phyloP scores from a whole-genome alignment of 192 early-diverging fungal species.

The Kappamyces sp. region DNA sequence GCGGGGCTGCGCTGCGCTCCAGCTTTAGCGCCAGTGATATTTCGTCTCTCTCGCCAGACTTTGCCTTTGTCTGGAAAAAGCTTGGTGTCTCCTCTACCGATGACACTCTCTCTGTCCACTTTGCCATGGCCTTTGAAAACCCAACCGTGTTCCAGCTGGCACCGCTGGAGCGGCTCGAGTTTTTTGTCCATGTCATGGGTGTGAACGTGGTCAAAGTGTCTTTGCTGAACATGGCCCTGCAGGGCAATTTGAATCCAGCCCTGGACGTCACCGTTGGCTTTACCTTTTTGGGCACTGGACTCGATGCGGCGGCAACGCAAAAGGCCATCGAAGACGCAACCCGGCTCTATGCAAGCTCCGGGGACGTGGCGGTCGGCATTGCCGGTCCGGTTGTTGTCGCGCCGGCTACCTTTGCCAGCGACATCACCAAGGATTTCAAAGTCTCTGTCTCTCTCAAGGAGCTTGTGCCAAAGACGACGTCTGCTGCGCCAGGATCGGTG shows the following conservation, averaged over 20 bases:
- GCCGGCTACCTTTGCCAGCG: too few species aligned
- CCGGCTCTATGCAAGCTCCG: too few species aligned
- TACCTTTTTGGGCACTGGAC: conserved; percentile 19
- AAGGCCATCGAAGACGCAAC: conserved; percentile 21
- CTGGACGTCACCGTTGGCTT: conserved; percentile 26
- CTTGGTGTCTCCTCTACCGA: conserved; percentile 27
- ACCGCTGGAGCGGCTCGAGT: conserved; percentile 18
- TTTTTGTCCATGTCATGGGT: conserved; percentile 25
- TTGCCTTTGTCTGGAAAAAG: background rate
- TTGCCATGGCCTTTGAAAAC: conserved; percentile 30
- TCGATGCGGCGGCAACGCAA: conserved; percentile 18
- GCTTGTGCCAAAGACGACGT: too few species aligned
- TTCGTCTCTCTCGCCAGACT: background rate
- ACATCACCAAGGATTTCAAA: too few species aligned
- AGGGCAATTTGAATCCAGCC: conserved; percentile 15
- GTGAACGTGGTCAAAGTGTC: conserved; percentile 16
- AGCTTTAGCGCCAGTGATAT: background rate
- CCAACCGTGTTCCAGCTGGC: conserved; percentile 23
- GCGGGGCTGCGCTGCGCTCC: background rate
- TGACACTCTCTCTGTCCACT: conserved; percentile 17
- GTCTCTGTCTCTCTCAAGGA: too few species aligned
- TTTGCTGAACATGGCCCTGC: conserved; percentile 24
- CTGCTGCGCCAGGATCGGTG: too few species aligned
- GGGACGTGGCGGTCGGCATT: too few species aligned
- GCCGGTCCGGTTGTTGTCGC: too few species aligned